Conservation (phyloP, 169 alveolate species). For the Cryptosporidium baileyi region DNA sequence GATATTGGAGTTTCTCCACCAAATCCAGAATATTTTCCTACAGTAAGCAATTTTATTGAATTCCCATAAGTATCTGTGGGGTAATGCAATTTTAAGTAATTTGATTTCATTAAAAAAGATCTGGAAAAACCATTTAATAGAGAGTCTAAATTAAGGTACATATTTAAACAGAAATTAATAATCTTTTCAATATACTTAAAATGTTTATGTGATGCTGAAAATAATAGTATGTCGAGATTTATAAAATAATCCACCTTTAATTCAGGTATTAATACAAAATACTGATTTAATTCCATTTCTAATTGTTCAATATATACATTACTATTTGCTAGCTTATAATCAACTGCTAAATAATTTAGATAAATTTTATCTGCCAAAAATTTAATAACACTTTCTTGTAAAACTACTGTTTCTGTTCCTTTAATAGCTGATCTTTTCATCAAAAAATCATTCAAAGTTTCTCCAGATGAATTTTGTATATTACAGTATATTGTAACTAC, state of each 20-base stretch:
- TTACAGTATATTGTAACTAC: slow-evolving; percentile 27
- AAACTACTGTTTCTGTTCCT: not conserved
- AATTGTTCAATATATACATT: not conserved
- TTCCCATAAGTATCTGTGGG: slow-evolving; percentile 15
- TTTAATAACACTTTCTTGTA: not conserved
- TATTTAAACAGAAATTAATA: not conserved
- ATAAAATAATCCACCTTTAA: not conserved
- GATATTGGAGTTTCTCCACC: slow-evolving; percentile 48
- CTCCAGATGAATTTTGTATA: not conserved
- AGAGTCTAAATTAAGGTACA: not conserved
- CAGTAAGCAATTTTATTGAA: not conserved
- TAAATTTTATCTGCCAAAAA: not conserved
- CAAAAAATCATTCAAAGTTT: slow-evolving; percentile 26
- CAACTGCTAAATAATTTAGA: slow-evolving; percentile 5
- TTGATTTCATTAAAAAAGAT: not conserved
- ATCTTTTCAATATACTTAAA: not conserved
- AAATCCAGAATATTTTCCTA: slow-evolving; percentile 67
- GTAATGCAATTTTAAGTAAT: not conserved
- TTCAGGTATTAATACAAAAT: slow-evolving; percentile 14
- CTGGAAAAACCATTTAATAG: not conserved
- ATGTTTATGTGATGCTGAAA: not conserved
- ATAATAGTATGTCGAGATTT: not conserved
- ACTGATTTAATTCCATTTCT: slow-evolving; percentile 6
- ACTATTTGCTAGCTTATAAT: not conserved
- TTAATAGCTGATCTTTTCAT: slow-evolving; percentile 8